Base-by-base conservation (phyloP, 306 rosid genomes). In the Acmispon strigosus region DNA sequence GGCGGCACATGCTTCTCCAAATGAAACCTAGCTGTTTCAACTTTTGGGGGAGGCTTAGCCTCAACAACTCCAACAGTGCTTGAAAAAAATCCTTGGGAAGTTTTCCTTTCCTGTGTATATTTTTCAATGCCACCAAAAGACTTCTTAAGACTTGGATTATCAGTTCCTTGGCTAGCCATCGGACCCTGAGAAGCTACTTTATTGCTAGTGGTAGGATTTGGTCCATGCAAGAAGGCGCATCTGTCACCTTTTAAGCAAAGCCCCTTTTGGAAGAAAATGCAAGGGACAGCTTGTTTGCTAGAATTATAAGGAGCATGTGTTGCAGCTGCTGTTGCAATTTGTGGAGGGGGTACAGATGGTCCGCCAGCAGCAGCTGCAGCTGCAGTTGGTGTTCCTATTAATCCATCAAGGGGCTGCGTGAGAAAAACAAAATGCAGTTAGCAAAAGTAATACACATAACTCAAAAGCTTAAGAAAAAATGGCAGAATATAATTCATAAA, bases 231-330 rank as follows among this genome's bases (percentile, higher is more conserved):
- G 77, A 95, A 95, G 29, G 96, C 85, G 57, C 99, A 95, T 72
- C 77, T 86, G 62, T 91, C 99, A 43, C 97, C 99, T 85, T 95
- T 95, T 54, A 85, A 72, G 84, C 99, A 95, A 58, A 52, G 73
- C 27, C 99, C 99, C 71, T 91, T 87, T 69, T 87, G 95, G 84
- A 89, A 95, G 86, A 88, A 95, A 72, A 89, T 78, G 81, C 99
- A 95, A 43, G 97, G 92, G 22, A 89, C 96, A 4, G 85, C 81
- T 83, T 82, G 94, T 84, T 93, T 93, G 39, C 81, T 75, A 11
- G 95, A 29, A 73, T 76, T 82, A 51, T 78, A 73, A 63, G 89
- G 70, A 52, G 77, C 74, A 59, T 78, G 85, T 9, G 84, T 4
- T 2, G 82, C 87, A 41, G 97, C 42, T 2, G 63, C 50, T 18